Conservation (phyloP, 2,329 filamentous ascomycete species). For the Pseudopyricularia javanii region DNA sequence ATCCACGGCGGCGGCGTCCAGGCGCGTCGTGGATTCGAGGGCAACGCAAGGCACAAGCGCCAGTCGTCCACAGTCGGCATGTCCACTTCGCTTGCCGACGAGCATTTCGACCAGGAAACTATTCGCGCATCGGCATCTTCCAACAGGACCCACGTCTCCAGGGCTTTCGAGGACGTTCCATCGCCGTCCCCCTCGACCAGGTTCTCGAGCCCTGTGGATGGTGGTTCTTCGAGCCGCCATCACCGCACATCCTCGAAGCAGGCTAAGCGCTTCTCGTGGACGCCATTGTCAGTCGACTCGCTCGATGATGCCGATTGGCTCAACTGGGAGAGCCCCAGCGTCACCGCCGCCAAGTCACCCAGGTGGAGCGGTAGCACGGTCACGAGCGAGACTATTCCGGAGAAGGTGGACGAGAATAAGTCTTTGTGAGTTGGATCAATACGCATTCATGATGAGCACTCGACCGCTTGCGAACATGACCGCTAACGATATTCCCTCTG, state of each 20-base stretch:
- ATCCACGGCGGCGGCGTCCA: conserved; percentile 42
- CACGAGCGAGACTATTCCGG: conserved; percentile 33
- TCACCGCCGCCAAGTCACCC: conserved; percentile 29
- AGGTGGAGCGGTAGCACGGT: conserved; percentile 54
- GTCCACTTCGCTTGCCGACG: neutral
- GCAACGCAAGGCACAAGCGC: neutral
- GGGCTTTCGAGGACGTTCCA: conserved; percentile 23
- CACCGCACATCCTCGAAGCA: conserved; percentile 22
- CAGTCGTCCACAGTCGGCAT: neutral
- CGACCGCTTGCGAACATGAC: neutral
- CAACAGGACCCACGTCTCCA: conserved; percentile 27
- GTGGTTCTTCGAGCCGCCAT: conserved; percentile 7
- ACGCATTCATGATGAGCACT: conserved; percentile 5
- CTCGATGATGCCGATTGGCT: conserved; percentile 52
- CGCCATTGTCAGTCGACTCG: conserved; percentile 41
- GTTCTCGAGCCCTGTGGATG: conserved; percentile 12
- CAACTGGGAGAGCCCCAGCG: conserved; percentile 47
- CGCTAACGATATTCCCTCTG: neutral
- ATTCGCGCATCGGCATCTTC: conserved; percentile 28
- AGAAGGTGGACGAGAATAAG: conserved; percentile 32
- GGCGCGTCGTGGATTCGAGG: conserved; percentile 6
- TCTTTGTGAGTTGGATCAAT: conserved; percentile 29
- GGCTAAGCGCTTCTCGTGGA: conserved; percentile 47
- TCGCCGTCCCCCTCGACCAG: conserved; percentile 11
- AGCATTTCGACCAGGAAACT: conserved; percentile 27